Evolutionary conservation across 2,329 filamentous ascomycete species (phyloP).

Genomic region (Hypoxylon sp.): DNA sequence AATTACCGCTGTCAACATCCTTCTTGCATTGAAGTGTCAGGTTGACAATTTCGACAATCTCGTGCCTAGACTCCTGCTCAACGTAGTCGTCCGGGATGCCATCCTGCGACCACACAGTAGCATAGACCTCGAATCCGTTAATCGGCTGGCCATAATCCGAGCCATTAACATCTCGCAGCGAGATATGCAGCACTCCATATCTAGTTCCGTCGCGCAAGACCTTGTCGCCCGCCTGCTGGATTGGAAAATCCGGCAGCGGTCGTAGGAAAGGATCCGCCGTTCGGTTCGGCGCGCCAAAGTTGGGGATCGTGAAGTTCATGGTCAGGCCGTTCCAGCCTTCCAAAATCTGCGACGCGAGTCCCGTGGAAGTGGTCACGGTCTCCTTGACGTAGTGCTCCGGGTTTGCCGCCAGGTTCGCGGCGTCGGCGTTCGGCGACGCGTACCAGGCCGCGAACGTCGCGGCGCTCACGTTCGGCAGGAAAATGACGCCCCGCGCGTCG

Average conservation of each 20-base stretch:
- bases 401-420: conserved; percentile 46
- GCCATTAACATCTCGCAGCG: conserved; percentile 24
- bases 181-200: conserved; percentile 33
- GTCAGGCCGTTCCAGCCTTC: conserved; percentile 51
- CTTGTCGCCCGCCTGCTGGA: conserved; percentile 44
- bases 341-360: conserved; percentile 43
- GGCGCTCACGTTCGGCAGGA: conserved; percentile 46
- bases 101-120: conserved; percentile 33
- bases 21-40: conserved; percentile 32
- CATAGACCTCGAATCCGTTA: conserved; percentile 31
- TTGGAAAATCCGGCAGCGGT: conserved; percentile 41
- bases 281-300: conserved; percentile 45
- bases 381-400: conserved; percentile 49
- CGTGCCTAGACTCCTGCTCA: conserved; percentile 30
- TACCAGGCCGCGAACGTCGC: conserved; percentile 44
- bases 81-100: conserved; percentile 21
- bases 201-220: conserved; percentile 29
- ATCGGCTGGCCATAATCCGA: conserved; percentile 19
- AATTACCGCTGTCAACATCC: conserved; percentile 16
- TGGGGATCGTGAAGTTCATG: conserved; percentile 54
- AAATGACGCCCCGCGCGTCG: conserved; percentile 42
- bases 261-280: conserved; percentile 50
- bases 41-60: conserved; percentile 36
- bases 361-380: conserved; percentile 29
- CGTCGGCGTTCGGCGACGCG: conserved; percentile 43